Evolutionary conservation across 768 basidiomycete genomes (phyloP), one percentile per base, ranked within the genome.

Genomic region (Mrakia hoshinonis): DNA sequence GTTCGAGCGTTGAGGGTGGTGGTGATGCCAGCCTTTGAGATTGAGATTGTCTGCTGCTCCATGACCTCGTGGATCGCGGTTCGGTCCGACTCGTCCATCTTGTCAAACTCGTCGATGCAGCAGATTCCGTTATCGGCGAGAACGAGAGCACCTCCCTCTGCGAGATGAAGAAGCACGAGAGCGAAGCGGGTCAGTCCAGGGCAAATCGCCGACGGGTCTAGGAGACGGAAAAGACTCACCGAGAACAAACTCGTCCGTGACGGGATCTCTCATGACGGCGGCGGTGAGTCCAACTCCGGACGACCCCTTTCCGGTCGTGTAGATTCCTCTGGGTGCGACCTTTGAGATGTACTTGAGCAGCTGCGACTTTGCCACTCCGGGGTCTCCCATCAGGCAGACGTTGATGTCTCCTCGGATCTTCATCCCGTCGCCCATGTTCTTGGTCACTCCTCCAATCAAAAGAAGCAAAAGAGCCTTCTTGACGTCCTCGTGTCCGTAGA

Each of bases 21-120:
- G 11, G 95, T 94, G 78, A 99, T 99, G 29, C 96, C 96, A 5
- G 96, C 96, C 81, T 98, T 99, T 52, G 96, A 96, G 74, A 99
- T 99, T 3, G 95, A 98, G 69, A 99, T 97, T 0, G 96, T 99
- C 81, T 99, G 96, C 80, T 98, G 96, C 81, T 98, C 95, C 96
- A 99, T 99, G 73, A 99, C 96, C 84, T 99, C 96, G 81, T 99
- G 96, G 73, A 99, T 98, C 18, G 96, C 92, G 2, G 96, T 98
- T 75, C 96, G 84, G 79, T 98, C 96, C 0, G 91, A 80, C 81
- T 99, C 96, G 75, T 98, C 96, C 96, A 99, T 99, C 80, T 99
- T 98, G 82, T 99, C 96, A 78, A 99, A 99, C 79, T 99, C 96
- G 75, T 99, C 96, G 74, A 99, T 99, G 80, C 95, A 98, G 82